Percentiles rank a stretch among this genome's conserved stretches.
Conservation (phyloP, 179 eudicot species). For the Corrigiola litoralis region DNA sequence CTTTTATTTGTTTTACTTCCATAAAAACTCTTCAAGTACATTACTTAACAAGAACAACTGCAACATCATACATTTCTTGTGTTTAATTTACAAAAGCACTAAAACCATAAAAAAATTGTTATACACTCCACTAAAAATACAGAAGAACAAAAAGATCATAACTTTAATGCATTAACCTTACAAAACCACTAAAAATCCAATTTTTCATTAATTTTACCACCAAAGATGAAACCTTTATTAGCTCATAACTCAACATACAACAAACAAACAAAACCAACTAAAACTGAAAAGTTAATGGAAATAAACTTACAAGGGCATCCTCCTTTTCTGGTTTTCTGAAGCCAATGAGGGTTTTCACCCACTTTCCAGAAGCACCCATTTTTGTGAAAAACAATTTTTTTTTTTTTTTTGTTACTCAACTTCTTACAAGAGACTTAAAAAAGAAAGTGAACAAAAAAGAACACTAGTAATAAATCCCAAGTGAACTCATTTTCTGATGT, state of each 20-base stretch:
- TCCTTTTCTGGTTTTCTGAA: conserved; percentile 61
- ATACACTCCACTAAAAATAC: no score
- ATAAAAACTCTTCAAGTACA: no score
- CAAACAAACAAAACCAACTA: neutral
- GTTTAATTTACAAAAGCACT: no score
- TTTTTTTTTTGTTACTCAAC: no score
- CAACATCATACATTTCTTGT: no score
- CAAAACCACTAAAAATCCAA: neutral
- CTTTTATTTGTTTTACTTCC: neutral
- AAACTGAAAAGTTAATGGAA: neutral
- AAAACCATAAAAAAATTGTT: no score
- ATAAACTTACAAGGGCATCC: conserved; percentile 41
- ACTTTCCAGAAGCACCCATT: conserved; percentile 93
- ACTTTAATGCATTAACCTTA: neutral
- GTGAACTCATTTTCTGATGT: no score
- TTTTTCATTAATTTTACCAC: neutral
- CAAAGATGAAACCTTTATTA: neutral
- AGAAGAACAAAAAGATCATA: no score
- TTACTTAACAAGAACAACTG: no score
- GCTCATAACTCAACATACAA: neutral
- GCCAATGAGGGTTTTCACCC: conserved; percentile 84
- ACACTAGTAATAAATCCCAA: no score
- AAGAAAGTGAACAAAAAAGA: neutral
- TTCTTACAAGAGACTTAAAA: neutral
- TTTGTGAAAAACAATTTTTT: neutral